Conservation (phyloP, 441 rosid genomes). For the Metrosideros polymorpha region DNA sequence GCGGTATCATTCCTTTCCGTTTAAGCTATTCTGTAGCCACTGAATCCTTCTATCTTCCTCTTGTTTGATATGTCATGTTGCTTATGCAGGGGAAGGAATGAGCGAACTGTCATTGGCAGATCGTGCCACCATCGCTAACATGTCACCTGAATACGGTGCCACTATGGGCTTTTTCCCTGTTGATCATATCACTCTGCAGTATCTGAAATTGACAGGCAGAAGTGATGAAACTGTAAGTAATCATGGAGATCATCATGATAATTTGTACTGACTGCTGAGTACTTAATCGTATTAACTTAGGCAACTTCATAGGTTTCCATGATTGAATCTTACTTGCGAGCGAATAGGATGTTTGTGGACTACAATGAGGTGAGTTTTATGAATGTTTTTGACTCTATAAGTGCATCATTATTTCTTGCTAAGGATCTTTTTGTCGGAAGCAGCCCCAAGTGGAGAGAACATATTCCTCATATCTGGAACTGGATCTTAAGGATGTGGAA, state of each 20-base stretch:
- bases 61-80: neutral
- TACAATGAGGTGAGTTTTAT: constrained; percentile 59
- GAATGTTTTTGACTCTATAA: neutral
- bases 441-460: constrained; percentile 70
- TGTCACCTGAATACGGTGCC: constrained; percentile 98
- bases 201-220: constrained; percentile 79
- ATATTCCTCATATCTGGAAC: constrained; percentile 58
- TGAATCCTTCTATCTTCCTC: neutral
- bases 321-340: constrained; percentile 91
- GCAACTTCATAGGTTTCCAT: constrained; percentile 51
- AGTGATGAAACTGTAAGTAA: constrained; percentile 65
- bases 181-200: constrained; percentile 80
- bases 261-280: neutral
- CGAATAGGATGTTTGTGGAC: constrained; percentile 87
- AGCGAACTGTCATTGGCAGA: constrained; percentile 81
- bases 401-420: neutral
- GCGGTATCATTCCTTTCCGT: neutral
- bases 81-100: constrained; percentile 85
- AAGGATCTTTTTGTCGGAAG: constrained; percentile 4
- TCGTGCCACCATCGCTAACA: constrained; percentile 93
- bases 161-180: constrained; percentile 98
- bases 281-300: constrained; percentile 15
- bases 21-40: neutral
- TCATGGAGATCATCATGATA: neutral
- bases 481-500: constrained; percentile 77